Evolutionary conservation across 2,329 filamentous ascomycete genomes (phyloP), one percentile per base, ranked within the genome.

Genomic region (Nigrospora sphaerica): DNA sequence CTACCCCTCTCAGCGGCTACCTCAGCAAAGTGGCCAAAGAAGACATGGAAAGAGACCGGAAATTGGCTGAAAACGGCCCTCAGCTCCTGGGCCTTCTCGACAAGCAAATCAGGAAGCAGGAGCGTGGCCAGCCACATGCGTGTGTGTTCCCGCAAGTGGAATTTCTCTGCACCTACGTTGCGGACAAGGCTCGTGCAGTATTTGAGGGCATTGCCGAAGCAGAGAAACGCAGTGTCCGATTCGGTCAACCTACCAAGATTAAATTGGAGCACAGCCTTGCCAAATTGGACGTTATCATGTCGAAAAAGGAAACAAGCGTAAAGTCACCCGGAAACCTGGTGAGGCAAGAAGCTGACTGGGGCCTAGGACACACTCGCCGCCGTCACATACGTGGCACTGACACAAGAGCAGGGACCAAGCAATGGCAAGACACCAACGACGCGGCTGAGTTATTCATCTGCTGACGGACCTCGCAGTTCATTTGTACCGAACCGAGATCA

Each of bases 151-250:
- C 81, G 0, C 77, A 79, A 47, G 65, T 88, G n/a, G 77, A 78
- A 42, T 81, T 86, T 44, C 62, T 91, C 38, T 78, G 80, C 12
- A 69, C 72, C 12, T 76, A 81, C 46, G 65, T 88, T 14, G 70
- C 73, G 0, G 62, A 63, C 3, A 80, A 82, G 56, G 79, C 82
- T 11, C 73, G 72, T n/a, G 65, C 64, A 9, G 73, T 88, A 2
- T 87, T 89, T 56, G 65, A 77, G 45, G 73, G 82, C 48, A 81
- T 90, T 60, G 81, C 88, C 51, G 78, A 85, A 63, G 78, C 83
- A 7, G 78, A 89, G 65, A 74, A 80, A 56, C 71, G 83, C 46
- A 84, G 81, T 46, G 83, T 90, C 12, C 69, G 83, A 6, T 83
- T 88, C 54, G 83, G 83, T 4, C 73, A 74, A 32, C 67, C 75